Conservation (phyloP, 2,329 filamentous ascomycete genomes). For the Trichothecium roseum region DNA sequence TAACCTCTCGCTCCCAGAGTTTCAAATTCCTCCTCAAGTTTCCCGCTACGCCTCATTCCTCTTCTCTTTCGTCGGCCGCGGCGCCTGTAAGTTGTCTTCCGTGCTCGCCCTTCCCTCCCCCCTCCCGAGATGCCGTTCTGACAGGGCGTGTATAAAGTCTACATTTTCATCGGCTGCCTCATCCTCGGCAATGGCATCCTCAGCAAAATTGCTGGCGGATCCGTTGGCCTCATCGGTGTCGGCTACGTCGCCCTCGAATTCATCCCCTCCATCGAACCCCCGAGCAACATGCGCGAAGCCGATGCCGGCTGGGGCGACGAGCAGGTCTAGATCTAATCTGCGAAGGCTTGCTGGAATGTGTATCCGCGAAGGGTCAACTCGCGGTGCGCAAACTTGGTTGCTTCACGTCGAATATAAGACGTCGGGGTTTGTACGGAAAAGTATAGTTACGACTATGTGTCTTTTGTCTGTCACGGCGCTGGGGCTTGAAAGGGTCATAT, state of each 20-base stretch:
- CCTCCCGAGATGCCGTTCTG: too few species aligned
- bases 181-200: constrained; percentile 59
- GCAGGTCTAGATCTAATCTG: constrained; percentile 49
- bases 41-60: constrained; percentile 94
- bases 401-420: too few species aligned
- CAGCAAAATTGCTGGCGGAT: constrained; percentile 64
- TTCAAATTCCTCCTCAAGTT: constrained; percentile 88
- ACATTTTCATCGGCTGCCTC: constrained; percentile 87
- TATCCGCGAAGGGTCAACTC: too few species aligned
- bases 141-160: constrained; percentile 48
- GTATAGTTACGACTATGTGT: too few species aligned
- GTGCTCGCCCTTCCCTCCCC: not conserved
- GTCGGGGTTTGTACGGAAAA: too few species aligned
- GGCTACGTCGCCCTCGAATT: constrained; percentile 69
- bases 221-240: constrained; percentile 70
- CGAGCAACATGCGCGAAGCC: constrained; percentile 71
- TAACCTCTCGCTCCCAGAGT: constrained; percentile 43
- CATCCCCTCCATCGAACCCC: constrained; percentile 68
- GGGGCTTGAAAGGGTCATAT: too few species aligned
- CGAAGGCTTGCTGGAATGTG: too few species aligned
- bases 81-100: constrained; percentile 62
- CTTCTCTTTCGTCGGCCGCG: constrained; percentile 93
- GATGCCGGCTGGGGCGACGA: constrained; percentile 66
- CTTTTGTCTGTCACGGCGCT: too few species aligned
- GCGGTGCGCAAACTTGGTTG: too few species aligned